These are phyloP conservation scores for Peltaster fructicola DNA, from an alignment of 2,329 filamentous ascomycete genomes.

Conservation along the genomic window DNA sequence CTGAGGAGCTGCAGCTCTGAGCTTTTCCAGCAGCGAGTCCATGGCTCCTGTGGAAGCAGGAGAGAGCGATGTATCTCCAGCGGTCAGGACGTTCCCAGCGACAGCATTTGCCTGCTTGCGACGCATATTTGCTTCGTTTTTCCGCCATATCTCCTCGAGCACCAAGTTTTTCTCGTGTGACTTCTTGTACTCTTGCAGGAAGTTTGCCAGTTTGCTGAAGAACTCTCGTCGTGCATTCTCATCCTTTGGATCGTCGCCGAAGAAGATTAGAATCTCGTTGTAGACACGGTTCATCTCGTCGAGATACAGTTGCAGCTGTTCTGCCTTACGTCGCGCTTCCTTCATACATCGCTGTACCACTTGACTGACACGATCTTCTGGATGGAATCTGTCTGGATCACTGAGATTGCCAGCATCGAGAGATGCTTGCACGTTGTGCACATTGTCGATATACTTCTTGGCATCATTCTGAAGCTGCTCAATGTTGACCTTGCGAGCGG, in stretches of 20 bases:
- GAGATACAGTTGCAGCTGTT: slow-evolving; percentile 84
- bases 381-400: slow-evolving; percentile 94
- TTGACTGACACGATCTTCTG: slow-evolving; percentile 83
- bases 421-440: slow-evolving; percentile 82
- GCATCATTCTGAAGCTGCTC: slow-evolving; percentile 79
- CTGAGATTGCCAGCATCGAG: slow-evolving; percentile 87
- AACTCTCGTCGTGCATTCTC: slow-evolving; percentile 90
- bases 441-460: slow-evolving; percentile 82
- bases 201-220: slow-evolving; percentile 80
- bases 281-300: slow-evolving; percentile 85
- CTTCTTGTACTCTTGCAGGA: slow-evolving; percentile 90
- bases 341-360: slow-evolving; percentile 91
- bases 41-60: slow-evolving; percentile 71
- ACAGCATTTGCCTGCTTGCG: slow-evolving; percentile 57
- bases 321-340: slow-evolving; percentile 84
- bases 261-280: slow-evolving; percentile 91
- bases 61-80: slow-evolving; percentile 24
- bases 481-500: slow-evolving; percentile 79
- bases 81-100: slow-evolving; percentile 34
- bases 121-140: slow-evolving; percentile 84
- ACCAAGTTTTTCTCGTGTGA: slow-evolving; percentile 80
- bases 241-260: slow-evolving; percentile 82
- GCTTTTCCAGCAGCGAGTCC: slow-evolving; percentile 87
- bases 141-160: slow-evolving; percentile 63
- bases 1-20: slow-evolving; percentile 82